These are phyloP conservation scores for Lindgomyces ingoldianus DNA, from an alignment of 495 filamentous ascomycete species.

Conservation along the genomic window DNA sequence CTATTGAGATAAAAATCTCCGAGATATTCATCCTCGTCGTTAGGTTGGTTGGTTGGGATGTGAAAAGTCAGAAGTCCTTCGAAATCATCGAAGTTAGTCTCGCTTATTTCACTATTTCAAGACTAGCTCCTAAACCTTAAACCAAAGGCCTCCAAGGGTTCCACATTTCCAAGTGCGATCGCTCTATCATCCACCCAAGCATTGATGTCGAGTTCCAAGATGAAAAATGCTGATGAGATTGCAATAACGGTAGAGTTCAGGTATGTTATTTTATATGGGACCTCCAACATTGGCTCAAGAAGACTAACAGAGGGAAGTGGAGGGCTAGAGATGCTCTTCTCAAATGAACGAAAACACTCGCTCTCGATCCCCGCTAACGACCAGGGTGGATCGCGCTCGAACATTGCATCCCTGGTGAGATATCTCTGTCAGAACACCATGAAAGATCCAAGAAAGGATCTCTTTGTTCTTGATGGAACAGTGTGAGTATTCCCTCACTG, in stretches of 20 bases:
- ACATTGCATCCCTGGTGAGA: conserved; percentile 72
- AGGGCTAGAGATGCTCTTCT: conserved; percentile 93
- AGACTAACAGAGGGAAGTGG: conserved; percentile 53
- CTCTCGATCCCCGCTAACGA: conserved; percentile 67
- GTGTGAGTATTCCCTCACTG: conserved; percentile 62
- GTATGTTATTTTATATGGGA: conserved; percentile 50
- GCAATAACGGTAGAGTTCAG: conserved; percentile 72
- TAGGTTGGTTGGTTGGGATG: background rate
- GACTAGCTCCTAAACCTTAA: conserved; percentile 3
- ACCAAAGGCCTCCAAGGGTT: background rate
- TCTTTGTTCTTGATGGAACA: conserved; percentile 84
- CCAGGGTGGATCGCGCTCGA: conserved; percentile 59
- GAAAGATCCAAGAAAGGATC: conserved; percentile 80
- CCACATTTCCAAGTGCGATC: background rate
- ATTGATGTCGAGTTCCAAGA: conserved; percentile 4
- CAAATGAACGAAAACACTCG: conserved; percentile 70
- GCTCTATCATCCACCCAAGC: too few species aligned
- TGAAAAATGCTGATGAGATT: conserved; percentile 40
- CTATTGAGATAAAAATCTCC: conserved; percentile 71
- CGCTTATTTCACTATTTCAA: conserved; percentile 11
- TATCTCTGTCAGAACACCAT: conserved; percentile 83
- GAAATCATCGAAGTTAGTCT: conserved; percentile 31
- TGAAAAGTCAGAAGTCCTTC: background rate
- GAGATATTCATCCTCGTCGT: conserved; percentile 22
- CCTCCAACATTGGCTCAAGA: background rate